These are phyloP conservation scores for Colletotrichum karsti DNA, from an alignment of 2,329 filamentous ascomycete genomes.

Conservation along the genomic window DNA sequence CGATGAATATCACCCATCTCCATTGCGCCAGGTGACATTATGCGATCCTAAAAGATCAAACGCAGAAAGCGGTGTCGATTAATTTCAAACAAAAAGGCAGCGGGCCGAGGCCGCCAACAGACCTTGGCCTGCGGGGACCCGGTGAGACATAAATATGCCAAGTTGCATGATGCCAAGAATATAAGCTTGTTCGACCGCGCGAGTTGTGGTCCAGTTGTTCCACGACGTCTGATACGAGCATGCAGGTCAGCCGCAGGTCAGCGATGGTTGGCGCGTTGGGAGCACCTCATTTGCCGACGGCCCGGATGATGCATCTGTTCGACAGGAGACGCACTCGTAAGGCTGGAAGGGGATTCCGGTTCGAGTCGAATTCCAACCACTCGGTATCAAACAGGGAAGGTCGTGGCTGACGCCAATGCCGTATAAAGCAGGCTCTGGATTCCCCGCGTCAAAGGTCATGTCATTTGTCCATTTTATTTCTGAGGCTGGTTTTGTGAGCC, in stretches of 20 bases:
- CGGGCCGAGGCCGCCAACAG: background rate
- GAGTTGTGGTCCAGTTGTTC: background rate
- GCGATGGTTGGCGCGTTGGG: background rate
- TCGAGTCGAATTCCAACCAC: no score
- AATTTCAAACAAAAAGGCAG: background rate
- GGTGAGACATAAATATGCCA: background rate
- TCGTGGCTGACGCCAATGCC: no score
- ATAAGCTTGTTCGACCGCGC: background rate
- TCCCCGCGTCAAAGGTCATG: no score
- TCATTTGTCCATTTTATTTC: no score
- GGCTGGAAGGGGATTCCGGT: no score
- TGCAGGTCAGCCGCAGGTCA: slow-evolving; percentile 2
- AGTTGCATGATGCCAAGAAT: background rate
- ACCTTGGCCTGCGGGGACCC: background rate
- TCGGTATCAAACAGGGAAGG: no score
- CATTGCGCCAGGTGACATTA: background rate
- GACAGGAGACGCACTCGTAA: slow-evolving; percentile 6
- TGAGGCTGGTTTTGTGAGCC: no score
- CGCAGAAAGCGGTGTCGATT: background rate
- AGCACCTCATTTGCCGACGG: no score
- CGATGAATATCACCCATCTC: background rate
- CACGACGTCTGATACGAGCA: background rate
- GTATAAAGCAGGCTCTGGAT: no score
- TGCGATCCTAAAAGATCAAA: background rate
- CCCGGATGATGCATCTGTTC: no score